Percentiles rank a stretch among this genome's conserved stretches.
phyloP scores from a whole-genome alignment of 495 filamentous ascomycete genomes.

The Podospora tetraspora region DNA sequence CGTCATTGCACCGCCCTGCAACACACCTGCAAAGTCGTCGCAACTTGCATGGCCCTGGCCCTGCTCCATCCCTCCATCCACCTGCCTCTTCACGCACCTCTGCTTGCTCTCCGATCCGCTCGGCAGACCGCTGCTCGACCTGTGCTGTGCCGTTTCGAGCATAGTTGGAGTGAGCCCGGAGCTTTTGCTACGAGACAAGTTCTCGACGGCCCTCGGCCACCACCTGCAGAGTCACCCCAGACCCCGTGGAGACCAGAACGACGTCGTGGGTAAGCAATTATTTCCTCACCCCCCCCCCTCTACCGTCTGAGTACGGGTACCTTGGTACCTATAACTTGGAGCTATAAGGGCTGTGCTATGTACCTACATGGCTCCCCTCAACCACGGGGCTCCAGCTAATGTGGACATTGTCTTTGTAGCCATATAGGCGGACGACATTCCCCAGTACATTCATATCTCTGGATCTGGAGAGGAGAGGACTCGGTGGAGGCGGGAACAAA shows the following conservation, averaged over 20 bases:
- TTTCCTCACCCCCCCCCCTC: neutral
- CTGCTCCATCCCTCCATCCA: neutral
- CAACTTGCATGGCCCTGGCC: neutral
- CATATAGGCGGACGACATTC: neutral
- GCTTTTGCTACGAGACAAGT: slow-evolving; percentile 18
- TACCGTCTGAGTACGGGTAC: neutral
- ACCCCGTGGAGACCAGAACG: neutral
- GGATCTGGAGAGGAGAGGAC: neutral
- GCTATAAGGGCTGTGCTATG: neutral
- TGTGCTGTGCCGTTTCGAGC: slow-evolving; percentile 7
- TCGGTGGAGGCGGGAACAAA: slow-evolving; percentile 17
- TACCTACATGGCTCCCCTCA: neutral
- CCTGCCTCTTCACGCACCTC: neutral
- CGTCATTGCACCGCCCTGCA: neutral
- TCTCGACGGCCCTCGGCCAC: neutral
- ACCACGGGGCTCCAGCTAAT: neutral
- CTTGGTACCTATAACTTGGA: neutral
- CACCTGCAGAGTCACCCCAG: neutral
- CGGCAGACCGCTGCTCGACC: slow-evolving; percentile 3
- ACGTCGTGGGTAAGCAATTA: neutral
- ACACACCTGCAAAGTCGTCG: neutral
- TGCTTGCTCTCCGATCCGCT: neutral
- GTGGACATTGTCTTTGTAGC: neutral
- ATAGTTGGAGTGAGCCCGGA: slow-evolving; percentile 13
- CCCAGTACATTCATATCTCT: neutral